Base-by-base conservation (phyloP, 306 rosid genomes). In the Elaeagnus macrophylla region DNA sequence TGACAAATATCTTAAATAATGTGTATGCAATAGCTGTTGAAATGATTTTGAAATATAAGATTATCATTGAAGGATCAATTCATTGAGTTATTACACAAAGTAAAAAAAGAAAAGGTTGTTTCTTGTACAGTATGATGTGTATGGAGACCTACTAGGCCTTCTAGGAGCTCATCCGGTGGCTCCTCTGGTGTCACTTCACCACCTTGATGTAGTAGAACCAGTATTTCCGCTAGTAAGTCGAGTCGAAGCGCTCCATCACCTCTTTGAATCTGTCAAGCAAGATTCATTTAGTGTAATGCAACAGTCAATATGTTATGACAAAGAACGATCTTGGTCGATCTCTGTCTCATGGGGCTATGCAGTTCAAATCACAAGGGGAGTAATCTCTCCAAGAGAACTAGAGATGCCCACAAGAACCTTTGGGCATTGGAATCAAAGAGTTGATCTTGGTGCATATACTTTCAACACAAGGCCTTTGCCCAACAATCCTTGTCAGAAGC, bases 391-490 rank as follows among this genome's bases (percentile, higher is more conserved):
- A 0, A 72, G 99, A 57, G 99, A 87, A 51, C 48, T 84, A 10
- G 99, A 91, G 48, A 87, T 78, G 76, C 95, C 96, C 8, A 65
- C 95, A 0, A 57, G 99, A 61, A 91, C 99, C 8, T 87, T 91
- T 37, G 84, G 82, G 7, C 84, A 87, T 62, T 91, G 95, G 96
- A 80, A 82, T 35, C 78, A 12, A 66, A 78, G 77, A 60, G 93
- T 95, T 14, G 95, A 91, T 62, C 80, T 78, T 67, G 32, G 83
- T 36, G 89, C 96, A 8, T 91, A 91, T 62, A 80, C 96, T 6
- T 91, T 91, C 75, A 91, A 91, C 83, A 87, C 99, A 12, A 79
- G 99, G 46, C 99, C 95, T 39, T 85, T 89, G 35, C 43, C 66
- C 12, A 86, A 69, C 51, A 82, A 91, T 61, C 95, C 96, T 7